phyloP scores from a whole-genome alignment of 2,329 filamentous ascomycete species.

The Fusarium sp. region DNA sequence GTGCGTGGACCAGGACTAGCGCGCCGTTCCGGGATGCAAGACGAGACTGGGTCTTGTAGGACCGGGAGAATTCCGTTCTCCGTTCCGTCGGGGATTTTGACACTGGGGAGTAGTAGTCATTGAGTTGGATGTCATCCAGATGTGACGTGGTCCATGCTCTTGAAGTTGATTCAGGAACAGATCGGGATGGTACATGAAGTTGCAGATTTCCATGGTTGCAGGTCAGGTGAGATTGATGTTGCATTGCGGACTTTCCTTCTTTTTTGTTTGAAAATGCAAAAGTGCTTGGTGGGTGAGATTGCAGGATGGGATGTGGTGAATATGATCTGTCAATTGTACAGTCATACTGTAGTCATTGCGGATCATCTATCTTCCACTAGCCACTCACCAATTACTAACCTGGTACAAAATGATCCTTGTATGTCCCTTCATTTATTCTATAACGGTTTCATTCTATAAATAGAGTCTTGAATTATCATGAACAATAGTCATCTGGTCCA shows the following conservation, averaged over 20 bases:
- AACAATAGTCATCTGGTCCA: neutral
- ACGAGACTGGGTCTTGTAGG: neutral
- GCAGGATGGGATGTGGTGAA: neutral
- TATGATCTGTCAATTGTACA: neutral
- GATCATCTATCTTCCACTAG: neutral
- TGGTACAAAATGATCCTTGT: neutral
- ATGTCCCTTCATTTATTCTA: neutral
- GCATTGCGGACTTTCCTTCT: neutral
- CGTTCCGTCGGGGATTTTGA: neutral
- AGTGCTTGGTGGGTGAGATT: neutral
- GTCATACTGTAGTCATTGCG: neutral
- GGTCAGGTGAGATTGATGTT: slow-evolving; percentile 3
- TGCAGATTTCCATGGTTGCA: neutral
- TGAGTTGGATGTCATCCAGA: slow-evolving; percentile 4
- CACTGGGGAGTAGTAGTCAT: neutral
- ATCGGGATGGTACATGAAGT: neutral
- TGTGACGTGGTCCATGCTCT: slow-evolving; percentile 7
- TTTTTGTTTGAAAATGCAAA: neutral
- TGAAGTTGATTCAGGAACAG: neutral
- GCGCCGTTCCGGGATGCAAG: neutral
- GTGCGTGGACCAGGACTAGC: neutral
- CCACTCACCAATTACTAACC: neutral
- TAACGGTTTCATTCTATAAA: neutral
- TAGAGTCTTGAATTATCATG: slow-evolving; percentile 2
- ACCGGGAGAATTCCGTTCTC: neutral